Evolutionary conservation across 306 rosid species (phyloP).

Genomic region (Sphenostylis stenocarpa): DNA sequence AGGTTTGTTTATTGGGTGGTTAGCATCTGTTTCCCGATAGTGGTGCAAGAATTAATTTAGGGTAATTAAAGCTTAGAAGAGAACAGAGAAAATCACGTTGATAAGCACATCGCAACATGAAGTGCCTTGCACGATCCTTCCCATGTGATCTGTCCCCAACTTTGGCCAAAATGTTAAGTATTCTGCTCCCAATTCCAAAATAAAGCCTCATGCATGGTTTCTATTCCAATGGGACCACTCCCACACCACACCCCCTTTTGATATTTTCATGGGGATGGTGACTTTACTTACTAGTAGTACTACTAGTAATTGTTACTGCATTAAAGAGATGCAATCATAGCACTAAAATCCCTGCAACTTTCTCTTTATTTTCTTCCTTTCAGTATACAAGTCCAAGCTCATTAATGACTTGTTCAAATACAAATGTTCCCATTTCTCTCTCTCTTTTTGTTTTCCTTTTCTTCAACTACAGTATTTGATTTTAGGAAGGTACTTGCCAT

Average conservation of each 20-base stretch:
- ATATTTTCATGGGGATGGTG: not conserved
- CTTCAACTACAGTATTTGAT: not conserved
- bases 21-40: conserved; percentile 30
- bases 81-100: no score
- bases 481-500: no score
- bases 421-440: not conserved
- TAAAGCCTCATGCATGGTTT: conserved; percentile 22
- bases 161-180: not conserved
- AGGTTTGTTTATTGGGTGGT: not conserved
- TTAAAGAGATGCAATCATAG: conserved; percentile 28
- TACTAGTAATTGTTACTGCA: not conserved
- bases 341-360: not conserved
- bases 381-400: not conserved
- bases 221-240: not conserved
- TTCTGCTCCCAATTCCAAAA: not conserved
- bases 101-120: not conserved
- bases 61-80: conserved; percentile 16
- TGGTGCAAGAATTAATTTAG: conserved; percentile 18
- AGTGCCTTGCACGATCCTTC: conserved; percentile 37
- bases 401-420: conserved; percentile 10
- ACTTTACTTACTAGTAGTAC: not conserved
- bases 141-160: conserved; percentile 31
- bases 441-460: not conserved
- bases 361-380: not conserved
- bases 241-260: not conserved